phyloP scores from a whole-genome alignment of 768 basidiomycete genomes.

The Pleurotus salmoneostramineus region DNA sequence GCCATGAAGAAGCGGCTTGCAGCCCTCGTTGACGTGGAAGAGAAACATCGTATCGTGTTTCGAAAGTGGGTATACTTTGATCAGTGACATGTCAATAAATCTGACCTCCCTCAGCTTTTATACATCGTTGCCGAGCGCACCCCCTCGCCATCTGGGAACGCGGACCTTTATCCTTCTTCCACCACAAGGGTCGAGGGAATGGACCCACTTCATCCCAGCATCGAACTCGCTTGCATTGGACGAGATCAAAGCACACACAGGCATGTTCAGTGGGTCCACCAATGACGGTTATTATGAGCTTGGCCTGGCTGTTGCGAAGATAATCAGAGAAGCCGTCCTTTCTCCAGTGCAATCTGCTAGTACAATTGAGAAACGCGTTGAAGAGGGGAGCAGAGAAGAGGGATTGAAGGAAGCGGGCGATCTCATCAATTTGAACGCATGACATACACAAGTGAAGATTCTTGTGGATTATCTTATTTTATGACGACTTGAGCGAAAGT shows the following conservation, averaged over 20 bases:
- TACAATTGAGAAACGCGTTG: neutral
- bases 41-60: conserved; percentile 63
- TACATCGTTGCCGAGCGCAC: conserved; percentile 66
- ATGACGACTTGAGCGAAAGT: conserved; percentile 44
- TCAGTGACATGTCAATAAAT: neutral
- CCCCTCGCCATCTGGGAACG: conserved; percentile 46
- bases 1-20: conserved; percentile 59
- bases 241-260: conserved; percentile 82
- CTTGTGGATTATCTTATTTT: neutral
- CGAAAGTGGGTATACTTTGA: conserved; percentile 50
- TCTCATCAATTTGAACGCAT: neutral
- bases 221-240: conserved; percentile 66
- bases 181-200: conserved; percentile 37
- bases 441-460: neutral
- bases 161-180: conserved; percentile 84
- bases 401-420: neutral
- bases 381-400: neutral
- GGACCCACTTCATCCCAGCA: conserved; percentile 56
- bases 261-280: conserved; percentile 77
- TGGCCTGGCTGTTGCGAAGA: conserved; percentile 61
- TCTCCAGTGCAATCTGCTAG: conserved; percentile 14
- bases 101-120: conserved; percentile 57
- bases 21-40: conserved; percentile 55
- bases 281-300: conserved; percentile 92
- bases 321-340: conserved; percentile 56